Percentiles rank a stretch among this genome's conserved stretches.
Evolutionary conservation across 1,284 basidiomycete genomes (phyloP).

Genomic region (Paramarasmius palmivorus): DNA sequence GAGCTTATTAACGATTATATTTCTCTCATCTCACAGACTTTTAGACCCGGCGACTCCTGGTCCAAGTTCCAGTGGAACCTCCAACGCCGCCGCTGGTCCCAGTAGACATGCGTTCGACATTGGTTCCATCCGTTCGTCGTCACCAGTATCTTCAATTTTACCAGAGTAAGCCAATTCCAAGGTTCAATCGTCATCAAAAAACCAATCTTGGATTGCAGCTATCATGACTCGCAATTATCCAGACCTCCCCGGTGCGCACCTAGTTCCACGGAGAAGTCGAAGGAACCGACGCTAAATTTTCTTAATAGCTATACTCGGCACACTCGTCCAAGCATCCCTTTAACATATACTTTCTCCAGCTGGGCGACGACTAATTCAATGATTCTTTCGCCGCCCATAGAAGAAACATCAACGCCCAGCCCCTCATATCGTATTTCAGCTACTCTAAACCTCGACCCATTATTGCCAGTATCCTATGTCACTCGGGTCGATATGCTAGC

Average conservation of each 20-base stretch:
- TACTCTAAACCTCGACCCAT: constrained; percentile 42
- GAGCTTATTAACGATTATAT: too few species aligned
- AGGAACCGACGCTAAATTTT: not conserved
- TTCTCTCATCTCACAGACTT: too few species aligned
- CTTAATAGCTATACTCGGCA: constrained; percentile 13
- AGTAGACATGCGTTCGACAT: too few species aligned
- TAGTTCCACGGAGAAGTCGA: not conserved
- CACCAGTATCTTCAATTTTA: constrained; percentile 10
- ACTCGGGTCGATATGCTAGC: constrained; percentile 29
- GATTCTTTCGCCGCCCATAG: constrained; percentile 33
- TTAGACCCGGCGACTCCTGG: too few species aligned
- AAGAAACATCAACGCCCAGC: constrained; percentile 21
- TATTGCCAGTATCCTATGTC: constrained; percentile 42
- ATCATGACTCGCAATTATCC: constrained; percentile 6
- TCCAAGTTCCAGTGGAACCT: too few species aligned
- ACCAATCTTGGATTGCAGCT: not conserved
- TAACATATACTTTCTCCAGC: constrained; percentile 38
- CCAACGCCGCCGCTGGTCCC: too few species aligned
- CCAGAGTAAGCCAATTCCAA: constrained; percentile 8
- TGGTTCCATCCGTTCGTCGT: not conserved
- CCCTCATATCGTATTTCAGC: constrained; percentile 43
- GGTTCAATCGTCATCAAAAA: not conserved
- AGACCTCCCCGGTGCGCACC: constrained; percentile 6
- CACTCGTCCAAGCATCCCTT: constrained; percentile 23
- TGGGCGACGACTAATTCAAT: constrained; percentile 33